These are phyloP conservation scores for Aspergillus sparsus DNA, from an alignment of 495 filamentous ascomycete genomes.

Conservation along the genomic window DNA sequence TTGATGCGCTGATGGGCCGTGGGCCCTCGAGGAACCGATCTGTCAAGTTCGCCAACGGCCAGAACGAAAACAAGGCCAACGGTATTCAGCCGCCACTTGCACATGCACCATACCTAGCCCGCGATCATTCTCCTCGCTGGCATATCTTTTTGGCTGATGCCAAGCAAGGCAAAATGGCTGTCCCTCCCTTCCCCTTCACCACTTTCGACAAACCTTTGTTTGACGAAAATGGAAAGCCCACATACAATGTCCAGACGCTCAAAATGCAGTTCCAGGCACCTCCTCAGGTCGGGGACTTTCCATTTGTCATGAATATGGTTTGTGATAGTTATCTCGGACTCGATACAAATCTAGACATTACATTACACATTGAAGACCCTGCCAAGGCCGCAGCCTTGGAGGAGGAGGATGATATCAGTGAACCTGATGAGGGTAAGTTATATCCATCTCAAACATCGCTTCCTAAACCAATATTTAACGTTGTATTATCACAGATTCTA, in stretches of 20 bases:
- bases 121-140: conserved; percentile 88
- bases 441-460: conserved; percentile 6
- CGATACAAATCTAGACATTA: conserved; percentile 85
- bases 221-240: conserved; percentile 70
- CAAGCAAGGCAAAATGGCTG: conserved; percentile 91
- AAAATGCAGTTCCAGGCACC: conserved; percentile 98
- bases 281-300: conserved; percentile 87
- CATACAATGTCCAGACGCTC: conserved; percentile 89
- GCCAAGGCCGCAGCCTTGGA: conserved; percentile 78
- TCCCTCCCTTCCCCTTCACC: conserved; percentile 89
- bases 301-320: conserved; percentile 86
- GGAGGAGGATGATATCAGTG: conserved; percentile 86
- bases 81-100: conserved; percentile 77
- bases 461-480: conserved; percentile 26
- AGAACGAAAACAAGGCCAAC: conserved; percentile 52
- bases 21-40: conserved; percentile 61
- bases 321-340: conserved; percentile 94
- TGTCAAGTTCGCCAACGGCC: conserved; percentile 59
- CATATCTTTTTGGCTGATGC: conserved; percentile 90
- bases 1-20: conserved; percentile 82
- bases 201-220: conserved; percentile 86
- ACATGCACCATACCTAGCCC: conserved; percentile 83
- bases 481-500: conserved; percentile 64
- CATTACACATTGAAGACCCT: conserved; percentile 84
- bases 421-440: conserved; percentile 90